These are phyloP conservation scores for Arachnomyces sp. DNA, from an alignment of 2,329 filamentous ascomycete genomes.

Conservation along the genomic window DNA sequence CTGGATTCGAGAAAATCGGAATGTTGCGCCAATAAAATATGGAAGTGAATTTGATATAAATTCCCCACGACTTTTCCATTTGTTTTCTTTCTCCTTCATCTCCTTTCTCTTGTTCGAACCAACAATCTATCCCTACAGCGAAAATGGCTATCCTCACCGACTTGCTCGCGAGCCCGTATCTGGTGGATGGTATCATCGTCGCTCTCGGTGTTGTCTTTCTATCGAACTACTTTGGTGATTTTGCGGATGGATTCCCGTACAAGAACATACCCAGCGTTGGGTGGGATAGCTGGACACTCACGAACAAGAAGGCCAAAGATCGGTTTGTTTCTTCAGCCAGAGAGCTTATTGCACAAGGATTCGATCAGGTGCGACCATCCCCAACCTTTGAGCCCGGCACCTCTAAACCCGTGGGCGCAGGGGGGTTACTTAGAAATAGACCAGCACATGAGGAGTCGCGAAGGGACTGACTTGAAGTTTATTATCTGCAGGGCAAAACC, in stretches of 20 bases:
- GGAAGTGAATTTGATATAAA: no score
- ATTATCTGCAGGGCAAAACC: slow-evolving; percentile 14
- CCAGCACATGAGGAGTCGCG: neutral
- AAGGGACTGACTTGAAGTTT: neutral
- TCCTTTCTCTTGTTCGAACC: no score
- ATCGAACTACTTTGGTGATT: slow-evolving; percentile 18
- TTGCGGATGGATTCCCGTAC: slow-evolving; percentile 22
- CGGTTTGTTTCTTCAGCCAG: slow-evolving; percentile 19
- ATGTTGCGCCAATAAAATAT: no score
- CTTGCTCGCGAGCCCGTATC: slow-evolving; percentile 16
- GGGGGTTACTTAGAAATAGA: neutral
- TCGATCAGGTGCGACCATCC: slow-evolving; percentile 17
- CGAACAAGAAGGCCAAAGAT: slow-evolving; percentile 23
- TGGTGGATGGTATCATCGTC: slow-evolving; percentile 16
- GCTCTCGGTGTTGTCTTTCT: slow-evolving; percentile 16
- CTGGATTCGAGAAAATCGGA: no score
- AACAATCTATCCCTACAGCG: neutral
- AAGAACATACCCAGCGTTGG: slow-evolving; percentile 21
- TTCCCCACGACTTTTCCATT: no score
- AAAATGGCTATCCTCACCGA: slow-evolving; percentile 19
- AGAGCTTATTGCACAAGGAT: slow-evolving; percentile 19
- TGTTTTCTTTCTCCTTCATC: no score
- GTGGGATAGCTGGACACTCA: slow-evolving; percentile 22
- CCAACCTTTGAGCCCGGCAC: no score
- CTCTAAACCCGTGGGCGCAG: no score